Evolutionary conservation across 129 eudicot species (phyloP).

Genomic region (Saposhnikovia divaricata): DNA sequence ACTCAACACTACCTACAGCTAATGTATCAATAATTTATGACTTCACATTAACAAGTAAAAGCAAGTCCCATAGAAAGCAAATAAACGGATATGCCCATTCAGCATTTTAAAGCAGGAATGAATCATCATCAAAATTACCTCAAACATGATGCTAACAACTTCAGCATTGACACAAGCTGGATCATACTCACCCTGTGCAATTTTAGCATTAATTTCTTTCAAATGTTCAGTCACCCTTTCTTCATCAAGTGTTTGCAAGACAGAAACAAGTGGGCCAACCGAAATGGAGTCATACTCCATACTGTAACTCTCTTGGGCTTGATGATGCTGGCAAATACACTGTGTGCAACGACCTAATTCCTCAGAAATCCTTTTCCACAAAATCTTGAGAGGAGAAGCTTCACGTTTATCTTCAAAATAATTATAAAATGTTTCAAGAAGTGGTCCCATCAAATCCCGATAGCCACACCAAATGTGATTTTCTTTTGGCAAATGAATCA

Average conservation of each 20-base stretch:
- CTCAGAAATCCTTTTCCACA: conserved; percentile 63
- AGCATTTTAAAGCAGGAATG: neutral
- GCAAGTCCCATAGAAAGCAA: neutral
- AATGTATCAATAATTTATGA: neutral
- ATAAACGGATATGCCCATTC: neutral
- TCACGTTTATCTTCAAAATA: conserved; percentile 48
- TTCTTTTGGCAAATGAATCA: conserved; percentile 48
- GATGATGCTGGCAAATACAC: conserved; percentile 88
- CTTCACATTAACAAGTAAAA: neutral
- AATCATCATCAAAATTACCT: conserved; percentile 37
- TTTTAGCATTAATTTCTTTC: conserved; percentile 44
- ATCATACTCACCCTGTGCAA: conserved; percentile 46
- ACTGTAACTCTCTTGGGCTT: conserved; percentile 66
- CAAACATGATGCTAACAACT: conserved; percentile 76
- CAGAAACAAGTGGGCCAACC: conserved; percentile 68
- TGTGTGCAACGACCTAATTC: conserved; percentile 76
- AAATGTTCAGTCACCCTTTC: conserved; percentile 65
- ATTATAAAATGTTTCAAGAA: conserved; percentile 80
- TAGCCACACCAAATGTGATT: conserved; percentile 75
- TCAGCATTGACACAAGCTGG: conserved; percentile 41
- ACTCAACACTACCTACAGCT: neutral
- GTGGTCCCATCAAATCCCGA: conserved; percentile 90
- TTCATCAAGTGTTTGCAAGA: conserved; percentile 65
- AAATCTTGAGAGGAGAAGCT: conserved; percentile 73
- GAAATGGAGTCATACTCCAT: conserved; percentile 61